phyloP scores from a whole-genome alignment of 805 yeast species.

The Candida ficus region DNA sequence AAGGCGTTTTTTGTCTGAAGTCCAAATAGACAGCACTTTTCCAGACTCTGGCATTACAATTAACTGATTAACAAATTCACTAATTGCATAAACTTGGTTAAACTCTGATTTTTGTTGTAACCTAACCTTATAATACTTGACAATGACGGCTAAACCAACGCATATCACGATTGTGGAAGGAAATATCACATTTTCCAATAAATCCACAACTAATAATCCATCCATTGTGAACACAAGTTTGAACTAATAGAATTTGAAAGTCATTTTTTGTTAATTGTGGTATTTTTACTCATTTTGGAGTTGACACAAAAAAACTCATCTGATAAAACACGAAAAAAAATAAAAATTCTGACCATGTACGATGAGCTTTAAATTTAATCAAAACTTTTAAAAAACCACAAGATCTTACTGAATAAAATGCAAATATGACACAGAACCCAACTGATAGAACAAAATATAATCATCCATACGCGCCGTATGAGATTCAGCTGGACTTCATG shows the following conservation, averaged over 20 bases:
- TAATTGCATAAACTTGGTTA: slow-evolving; percentile 6
- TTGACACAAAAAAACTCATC: too few species aligned
- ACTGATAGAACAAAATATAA: slow-evolving; percentile 31
- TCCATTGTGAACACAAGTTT: too few species aligned
- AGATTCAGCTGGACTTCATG: slow-evolving; percentile 77
- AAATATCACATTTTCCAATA: slow-evolving; percentile 5
- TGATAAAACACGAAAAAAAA: too few species aligned
- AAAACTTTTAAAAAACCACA: too few species aligned
- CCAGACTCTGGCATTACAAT: slow-evolving; percentile 23
- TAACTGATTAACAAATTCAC: slow-evolving; percentile 1
- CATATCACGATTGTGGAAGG: slow-evolving; percentile 3
- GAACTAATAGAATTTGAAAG: too few species aligned
- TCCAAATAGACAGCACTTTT: slow-evolving; percentile 23
- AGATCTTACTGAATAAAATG: too few species aligned
- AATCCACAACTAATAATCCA: slow-evolving; percentile 5
- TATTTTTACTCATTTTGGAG: too few species aligned
- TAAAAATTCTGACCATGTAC: too few species aligned
- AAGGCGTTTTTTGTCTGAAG: slow-evolving; percentile 19
- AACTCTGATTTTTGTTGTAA: slow-evolving; percentile 1
- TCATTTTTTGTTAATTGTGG: too few species aligned
- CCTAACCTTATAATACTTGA: slow-evolving; percentile 1
- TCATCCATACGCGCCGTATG: slow-evolving; percentile 83
- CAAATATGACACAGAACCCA: slow-evolving; percentile 4
- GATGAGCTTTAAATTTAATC: too few species aligned
- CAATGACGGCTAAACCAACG: background rate